These are phyloP conservation scores for Candida chauliodis DNA, from an alignment of 805 yeast genomes.

Conservation along the genomic window DNA sequence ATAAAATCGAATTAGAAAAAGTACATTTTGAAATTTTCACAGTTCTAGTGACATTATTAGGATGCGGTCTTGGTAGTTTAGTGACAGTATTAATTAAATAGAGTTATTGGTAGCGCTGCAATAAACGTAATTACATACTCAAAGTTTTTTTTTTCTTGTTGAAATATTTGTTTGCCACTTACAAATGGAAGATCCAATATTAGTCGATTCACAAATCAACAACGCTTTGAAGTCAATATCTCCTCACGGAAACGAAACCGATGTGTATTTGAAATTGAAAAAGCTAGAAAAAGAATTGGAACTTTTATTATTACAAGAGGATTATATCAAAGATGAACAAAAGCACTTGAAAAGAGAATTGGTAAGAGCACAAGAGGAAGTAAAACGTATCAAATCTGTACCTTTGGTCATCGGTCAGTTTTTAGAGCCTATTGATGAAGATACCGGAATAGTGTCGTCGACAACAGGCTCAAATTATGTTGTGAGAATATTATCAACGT, in stretches of 20 bases:
- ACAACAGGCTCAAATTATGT: constrained; percentile 98
- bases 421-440: constrained; percentile 93
- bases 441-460: constrained; percentile 93
- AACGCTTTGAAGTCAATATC: constrained; percentile 9
- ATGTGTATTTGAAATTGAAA: constrained; percentile 81
- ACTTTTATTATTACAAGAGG: constrained; percentile 82
- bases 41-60: constrained; percentile 12
- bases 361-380: constrained; percentile 97
- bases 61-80: constrained; percentile 19
- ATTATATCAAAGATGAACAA: constrained; percentile 95
- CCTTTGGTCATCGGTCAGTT: constrained; percentile 98
- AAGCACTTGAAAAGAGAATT: constrained; percentile 93
- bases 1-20: constrained; percentile 18
- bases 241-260: constrained; percentile 38
- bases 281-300: constrained; percentile 89
- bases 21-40: constrained; percentile 19
- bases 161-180: constrained; percentile 8
- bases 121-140: no score
- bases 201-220: constrained; percentile 18
- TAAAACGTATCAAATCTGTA: constrained; percentile 93
- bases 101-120: constrained; percentile 6
- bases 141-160: constrained; percentile 1
- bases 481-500: constrained; percentile 88
- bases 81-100: constrained; percentile 16
- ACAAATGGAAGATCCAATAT: constrained; percentile 36